phyloP scores from a whole-genome alignment of 2,329 filamentous ascomycete genomes.

The Nothomitra cinnamomea region DNA sequence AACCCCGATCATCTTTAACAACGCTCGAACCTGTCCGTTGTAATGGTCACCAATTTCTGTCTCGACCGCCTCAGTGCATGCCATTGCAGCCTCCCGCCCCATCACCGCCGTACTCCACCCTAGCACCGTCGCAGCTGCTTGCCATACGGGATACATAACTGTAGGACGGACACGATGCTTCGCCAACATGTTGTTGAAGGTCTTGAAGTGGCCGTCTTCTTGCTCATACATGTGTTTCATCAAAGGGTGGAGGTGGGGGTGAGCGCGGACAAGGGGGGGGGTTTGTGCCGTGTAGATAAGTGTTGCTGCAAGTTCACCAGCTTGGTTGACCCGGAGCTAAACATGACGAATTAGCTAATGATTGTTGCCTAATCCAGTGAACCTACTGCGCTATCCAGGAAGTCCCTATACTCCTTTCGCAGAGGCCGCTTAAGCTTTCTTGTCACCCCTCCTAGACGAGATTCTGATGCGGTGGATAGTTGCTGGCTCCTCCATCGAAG shows the following conservation, averaged over 20 bases:
- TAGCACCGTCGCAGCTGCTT: slow-evolving; percentile 57
- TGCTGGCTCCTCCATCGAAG: background rate
- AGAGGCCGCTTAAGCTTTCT: slow-evolving; percentile 33
- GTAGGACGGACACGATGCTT: slow-evolving; percentile 85
- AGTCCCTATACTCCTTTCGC: slow-evolving; percentile 52
- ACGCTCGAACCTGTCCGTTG: slow-evolving; percentile 69
- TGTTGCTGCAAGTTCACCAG: slow-evolving; percentile 89
- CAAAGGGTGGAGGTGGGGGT: slow-evolving; percentile 74
- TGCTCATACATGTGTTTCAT: slow-evolving; percentile 99
- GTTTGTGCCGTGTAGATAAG: slow-evolving; percentile 87
- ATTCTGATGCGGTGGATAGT: slow-evolving; percentile 1
- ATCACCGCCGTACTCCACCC: slow-evolving; percentile 83
- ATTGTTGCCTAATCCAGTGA: background rate
- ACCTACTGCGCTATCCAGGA: slow-evolving; percentile 54
- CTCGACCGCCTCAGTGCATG: slow-evolving; percentile 94
- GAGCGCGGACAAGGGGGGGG: slow-evolving; percentile 57
- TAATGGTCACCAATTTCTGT: slow-evolving; percentile 96
- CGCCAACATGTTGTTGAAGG: slow-evolving; percentile 69
- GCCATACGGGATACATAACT: slow-evolving; percentile 83
- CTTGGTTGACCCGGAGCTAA: slow-evolving; percentile 85
- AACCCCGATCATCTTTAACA: slow-evolving; percentile 65
- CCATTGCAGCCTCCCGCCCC: slow-evolving; percentile 91
- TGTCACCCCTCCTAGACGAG: background rate
- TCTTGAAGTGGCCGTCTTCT: slow-evolving; percentile 71
- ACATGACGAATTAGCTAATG: background rate